These are phyloP conservation scores for Cronartium quercuum DNA, from an alignment of 1,284 basidiomycete species.

Conservation along the genomic window DNA sequence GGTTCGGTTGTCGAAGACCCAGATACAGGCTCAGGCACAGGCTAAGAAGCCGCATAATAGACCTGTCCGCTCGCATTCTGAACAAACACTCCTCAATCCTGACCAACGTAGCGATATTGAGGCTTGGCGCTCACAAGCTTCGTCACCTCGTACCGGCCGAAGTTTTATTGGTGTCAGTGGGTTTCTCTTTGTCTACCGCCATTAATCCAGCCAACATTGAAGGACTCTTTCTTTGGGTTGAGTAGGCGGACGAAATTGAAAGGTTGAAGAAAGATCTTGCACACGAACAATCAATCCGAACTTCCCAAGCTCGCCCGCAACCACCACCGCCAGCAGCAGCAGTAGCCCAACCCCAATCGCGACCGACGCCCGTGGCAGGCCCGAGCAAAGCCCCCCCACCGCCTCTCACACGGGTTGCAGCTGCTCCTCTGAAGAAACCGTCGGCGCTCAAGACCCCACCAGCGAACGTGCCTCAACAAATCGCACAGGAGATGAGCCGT, in stretches of 20 bases:
- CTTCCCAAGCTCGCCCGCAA: neutral
- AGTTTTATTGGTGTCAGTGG: constrained; percentile 30
- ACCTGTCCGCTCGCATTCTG: neutral
- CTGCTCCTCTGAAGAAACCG: neutral
- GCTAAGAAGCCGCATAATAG: neutral
- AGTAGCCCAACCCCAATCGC: neutral
- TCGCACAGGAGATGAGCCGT: constrained; percentile 13
- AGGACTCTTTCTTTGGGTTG: neutral
- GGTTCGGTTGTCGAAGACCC: constrained; percentile 23
- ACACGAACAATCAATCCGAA: constrained; percentile 19
- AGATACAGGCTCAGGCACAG: constrained; percentile 7
- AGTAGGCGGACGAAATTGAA: constrained; percentile 28
- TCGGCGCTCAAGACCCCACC: neutral
- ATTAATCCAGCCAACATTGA: neutral
- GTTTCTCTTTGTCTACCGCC: neutral
- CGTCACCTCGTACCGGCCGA: constrained; percentile 9
- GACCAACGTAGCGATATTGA: constrained; percentile 19
- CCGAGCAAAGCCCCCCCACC: neutral
- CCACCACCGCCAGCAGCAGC: neutral
- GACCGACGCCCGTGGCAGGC: neutral
- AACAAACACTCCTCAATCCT: constrained; percentile 8
- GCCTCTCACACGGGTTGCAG: neutral
- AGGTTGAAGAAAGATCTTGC: constrained; percentile 19
- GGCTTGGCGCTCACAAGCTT: constrained; percentile 35
- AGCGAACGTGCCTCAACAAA: neutral